Conservation (phyloP, 2,329 filamentous ascomycete species). For the Pochonia chlamydosporia region DNA sequence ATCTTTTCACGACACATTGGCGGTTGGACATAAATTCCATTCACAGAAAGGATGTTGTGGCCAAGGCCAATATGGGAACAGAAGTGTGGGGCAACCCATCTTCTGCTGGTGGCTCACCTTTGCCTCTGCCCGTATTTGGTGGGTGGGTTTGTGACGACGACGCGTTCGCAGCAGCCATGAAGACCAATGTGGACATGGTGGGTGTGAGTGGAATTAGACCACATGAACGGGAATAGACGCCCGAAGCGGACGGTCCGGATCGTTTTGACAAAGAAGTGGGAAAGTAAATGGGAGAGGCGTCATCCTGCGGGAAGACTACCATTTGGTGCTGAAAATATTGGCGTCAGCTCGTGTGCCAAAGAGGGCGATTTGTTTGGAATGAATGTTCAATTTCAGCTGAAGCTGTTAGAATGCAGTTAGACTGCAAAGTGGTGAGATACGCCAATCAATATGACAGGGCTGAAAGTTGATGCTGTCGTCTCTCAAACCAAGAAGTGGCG, state of each 20-base stretch:
- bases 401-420: background rate
- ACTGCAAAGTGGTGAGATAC: background rate
- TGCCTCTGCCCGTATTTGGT: too few relatives aligned
- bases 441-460: background rate
- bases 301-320: background rate
- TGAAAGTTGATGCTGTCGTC: background rate
- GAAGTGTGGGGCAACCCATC: too few relatives aligned
- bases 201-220: conserved; percentile 3
- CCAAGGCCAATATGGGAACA: too few relatives aligned
- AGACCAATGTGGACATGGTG: background rate
- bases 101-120: too few relatives aligned
- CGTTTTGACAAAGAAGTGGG: background rate
- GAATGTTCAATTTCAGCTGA: background rate
- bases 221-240: background rate
- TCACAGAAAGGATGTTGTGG: too few relatives aligned
- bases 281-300: conserved; percentile 1
- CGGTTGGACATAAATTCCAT: too few relatives aligned
- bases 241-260: conserved; percentile 3
- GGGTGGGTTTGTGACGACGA: background rate
- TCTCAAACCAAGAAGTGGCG: background rate
- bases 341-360: background rate
- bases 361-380: background rate
- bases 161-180: background rate
- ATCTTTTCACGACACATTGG: too few relatives aligned
- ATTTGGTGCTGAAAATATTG: background rate